Percentiles rank a stretch among this genome's conserved stretches.
phyloP scores from a whole-genome alignment of 1,284 basidiomycete genomes.

The Apiotrichum mycotoxinovorans region DNA sequence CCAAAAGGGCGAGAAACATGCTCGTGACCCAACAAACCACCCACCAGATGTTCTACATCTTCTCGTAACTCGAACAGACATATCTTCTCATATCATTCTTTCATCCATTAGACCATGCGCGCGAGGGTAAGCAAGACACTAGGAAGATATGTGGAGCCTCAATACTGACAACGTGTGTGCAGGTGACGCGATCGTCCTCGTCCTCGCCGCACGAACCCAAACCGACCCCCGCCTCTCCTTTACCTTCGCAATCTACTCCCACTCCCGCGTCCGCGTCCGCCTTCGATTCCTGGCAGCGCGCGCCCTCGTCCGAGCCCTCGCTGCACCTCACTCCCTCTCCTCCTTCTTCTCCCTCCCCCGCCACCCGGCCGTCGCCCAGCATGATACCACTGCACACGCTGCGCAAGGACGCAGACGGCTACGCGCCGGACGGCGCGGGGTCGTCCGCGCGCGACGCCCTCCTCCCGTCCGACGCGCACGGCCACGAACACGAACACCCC shows the following conservation, averaged over 20 bases:
- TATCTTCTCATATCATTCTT: too few species aligned
- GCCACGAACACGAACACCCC: neutral
- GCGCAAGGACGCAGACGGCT: neutral
- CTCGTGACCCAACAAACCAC: too few species aligned
- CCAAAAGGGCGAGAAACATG: too few species aligned
- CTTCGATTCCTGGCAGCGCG: too few species aligned
- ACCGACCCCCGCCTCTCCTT: neutral
- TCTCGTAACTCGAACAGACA: too few species aligned
- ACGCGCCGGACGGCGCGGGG: neutral
- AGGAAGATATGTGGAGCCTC: too few species aligned
- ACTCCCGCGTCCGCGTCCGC: neutral
- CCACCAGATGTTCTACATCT: too few species aligned
- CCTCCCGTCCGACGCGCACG: neutral
- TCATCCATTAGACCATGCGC: neutral
- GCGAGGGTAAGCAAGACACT: neutral
- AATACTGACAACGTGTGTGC: neutral
- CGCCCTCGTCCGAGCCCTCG: neutral
- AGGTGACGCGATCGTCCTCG: neutral
- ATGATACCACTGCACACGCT: constrained; percentile 2
- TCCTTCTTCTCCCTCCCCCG: neutral
- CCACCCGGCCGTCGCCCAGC: neutral
- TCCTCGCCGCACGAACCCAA: neutral
- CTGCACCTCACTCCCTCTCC: neutral
- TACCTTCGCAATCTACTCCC: neutral
- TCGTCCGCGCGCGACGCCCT: neutral